Percentiles rank a stretch among this genome's conserved stretches.
phyloP scores from a whole-genome alignment of 768 basidiomycete genomes.

The Mycena capillaripes region DNA sequence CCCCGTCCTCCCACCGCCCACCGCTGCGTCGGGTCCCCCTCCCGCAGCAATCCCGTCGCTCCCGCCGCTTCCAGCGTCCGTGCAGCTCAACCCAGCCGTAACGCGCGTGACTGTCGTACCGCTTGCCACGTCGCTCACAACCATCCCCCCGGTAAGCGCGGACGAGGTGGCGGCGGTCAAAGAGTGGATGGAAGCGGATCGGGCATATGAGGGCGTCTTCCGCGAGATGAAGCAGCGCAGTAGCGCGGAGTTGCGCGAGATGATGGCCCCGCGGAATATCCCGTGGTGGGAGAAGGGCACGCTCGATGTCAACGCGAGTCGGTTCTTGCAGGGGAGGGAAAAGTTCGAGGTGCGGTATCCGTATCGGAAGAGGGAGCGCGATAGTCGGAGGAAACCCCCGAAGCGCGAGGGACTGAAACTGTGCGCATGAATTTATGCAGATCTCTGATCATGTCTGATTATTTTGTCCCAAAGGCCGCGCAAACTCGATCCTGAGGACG shows the following conservation, averaged over 20 bases:
- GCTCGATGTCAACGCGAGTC: slow-evolving; percentile 51
- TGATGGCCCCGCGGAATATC: slow-evolving; percentile 54
- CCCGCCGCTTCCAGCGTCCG: slow-evolving; percentile 59
- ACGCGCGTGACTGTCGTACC: slow-evolving; percentile 77
- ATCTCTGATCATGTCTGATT: slow-evolving; percentile 33
- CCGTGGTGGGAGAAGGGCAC: slow-evolving; percentile 79
- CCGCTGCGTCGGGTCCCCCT: slow-evolving; percentile 43
- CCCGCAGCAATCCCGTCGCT: slow-evolving; percentile 46
- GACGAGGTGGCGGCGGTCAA: slow-evolving; percentile 68
- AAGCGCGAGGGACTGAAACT: slow-evolving; percentile 80
- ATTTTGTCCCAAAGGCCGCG: slow-evolving; percentile 60
- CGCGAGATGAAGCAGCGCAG: slow-evolving; percentile 67
- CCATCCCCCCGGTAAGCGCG: slow-evolving; percentile 67
- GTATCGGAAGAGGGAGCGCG: slow-evolving; percentile 54
- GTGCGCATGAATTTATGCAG: slow-evolving; percentile 63
- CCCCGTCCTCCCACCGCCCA: neutral
- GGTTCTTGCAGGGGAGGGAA: slow-evolving; percentile 58
- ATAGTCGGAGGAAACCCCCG: slow-evolving; percentile 62
- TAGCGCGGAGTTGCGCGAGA: slow-evolving; percentile 62
- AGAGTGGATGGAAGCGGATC: slow-evolving; percentile 75
- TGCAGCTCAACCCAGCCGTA: slow-evolving; percentile 65
- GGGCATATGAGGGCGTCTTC: slow-evolving; percentile 65
- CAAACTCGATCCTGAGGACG: slow-evolving; percentile 67
- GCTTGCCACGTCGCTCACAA: slow-evolving; percentile 61
- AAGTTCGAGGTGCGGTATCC: slow-evolving; percentile 68